phyloP scores from a whole-genome alignment of 257 asterid species.

The Lycium barbarum region DNA sequence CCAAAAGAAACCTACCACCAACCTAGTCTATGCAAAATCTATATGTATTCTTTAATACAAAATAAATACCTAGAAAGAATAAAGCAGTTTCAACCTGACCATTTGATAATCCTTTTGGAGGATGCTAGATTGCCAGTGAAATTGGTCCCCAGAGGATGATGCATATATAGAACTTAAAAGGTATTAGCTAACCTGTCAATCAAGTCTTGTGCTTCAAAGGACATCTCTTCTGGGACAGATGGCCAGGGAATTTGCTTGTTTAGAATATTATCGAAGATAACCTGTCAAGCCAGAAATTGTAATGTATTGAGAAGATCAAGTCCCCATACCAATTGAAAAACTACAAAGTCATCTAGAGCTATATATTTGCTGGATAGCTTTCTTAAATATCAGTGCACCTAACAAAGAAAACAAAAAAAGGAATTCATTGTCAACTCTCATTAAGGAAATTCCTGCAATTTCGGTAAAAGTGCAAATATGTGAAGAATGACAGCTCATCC shows the following conservation, averaged over 20 bases:
- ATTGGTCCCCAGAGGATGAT: background rate
- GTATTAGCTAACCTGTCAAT: conserved; percentile 72
- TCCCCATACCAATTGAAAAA: conserved; percentile 10
- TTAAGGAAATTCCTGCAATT: conserved; percentile 1
- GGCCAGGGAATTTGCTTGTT: conserved; percentile 94
- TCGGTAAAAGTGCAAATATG: background rate
- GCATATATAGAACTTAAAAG: background rate
- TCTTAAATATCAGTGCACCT: conserved; percentile 1
- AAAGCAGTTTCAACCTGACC: background rate
- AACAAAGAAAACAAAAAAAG: background rate
- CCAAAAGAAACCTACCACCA: conserved; percentile 12
- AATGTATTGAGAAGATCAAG: conserved; percentile 7
- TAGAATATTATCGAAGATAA: conserved; percentile 83
- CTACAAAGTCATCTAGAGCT: background rate
- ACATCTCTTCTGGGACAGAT: conserved; percentile 77
- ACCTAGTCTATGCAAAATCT: conserved; percentile 25
- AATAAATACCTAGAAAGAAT: background rate
- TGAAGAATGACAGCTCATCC: background rate
- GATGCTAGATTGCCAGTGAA: conserved; percentile 21
- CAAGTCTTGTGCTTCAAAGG: conserved; percentile 78
- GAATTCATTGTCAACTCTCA: background rate
- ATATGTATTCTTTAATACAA: background rate
- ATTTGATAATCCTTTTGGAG: conserved; percentile 19
- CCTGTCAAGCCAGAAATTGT: conserved; percentile 53
- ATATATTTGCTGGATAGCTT: background rate